These are phyloP conservation scores for Penicillium polonicum DNA, from an alignment of 2,329 filamentous ascomycete genomes.

Conservation along the genomic window DNA sequence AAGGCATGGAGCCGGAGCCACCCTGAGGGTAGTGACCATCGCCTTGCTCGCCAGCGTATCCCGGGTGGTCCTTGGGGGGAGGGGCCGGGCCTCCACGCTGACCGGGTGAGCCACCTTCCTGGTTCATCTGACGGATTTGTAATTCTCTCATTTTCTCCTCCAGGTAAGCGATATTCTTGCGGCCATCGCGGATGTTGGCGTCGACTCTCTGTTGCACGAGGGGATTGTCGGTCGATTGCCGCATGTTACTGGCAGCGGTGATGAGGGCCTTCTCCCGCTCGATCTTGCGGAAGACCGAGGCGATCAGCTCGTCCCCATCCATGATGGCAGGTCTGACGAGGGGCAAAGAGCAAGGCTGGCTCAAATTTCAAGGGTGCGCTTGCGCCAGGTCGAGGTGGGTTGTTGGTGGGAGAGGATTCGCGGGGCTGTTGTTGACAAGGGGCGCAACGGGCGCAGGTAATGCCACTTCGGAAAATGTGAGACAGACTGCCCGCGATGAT, in stretches of 20 bases:
- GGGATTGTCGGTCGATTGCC: constrained; percentile 91
- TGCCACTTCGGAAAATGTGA: constrained; percentile 30
- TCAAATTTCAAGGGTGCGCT: constrained; percentile 15
- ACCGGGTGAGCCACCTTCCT: constrained; percentile 49
- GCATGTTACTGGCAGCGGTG: constrained; percentile 90
- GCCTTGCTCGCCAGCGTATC: constrained; percentile 55
- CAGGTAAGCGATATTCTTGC: constrained; percentile 91
- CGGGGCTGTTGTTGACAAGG: constrained; percentile 31
- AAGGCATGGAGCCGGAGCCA: constrained; percentile 73
- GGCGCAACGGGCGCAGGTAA: constrained; percentile 23
- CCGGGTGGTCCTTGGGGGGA: constrained; percentile 70
- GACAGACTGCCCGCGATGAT: constrained; percentile 10
- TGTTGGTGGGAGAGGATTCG: constrained; percentile 25
- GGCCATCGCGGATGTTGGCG: constrained; percentile 88
- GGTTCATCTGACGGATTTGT: constrained; percentile 73
- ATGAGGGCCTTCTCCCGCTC: constrained; percentile 95
- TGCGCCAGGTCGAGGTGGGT: constrained; percentile 13
- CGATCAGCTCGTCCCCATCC: constrained; percentile 62
- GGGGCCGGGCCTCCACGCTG: constrained; percentile 52
- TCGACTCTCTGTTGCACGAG: constrained; percentile 87
- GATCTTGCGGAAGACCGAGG: constrained; percentile 93
- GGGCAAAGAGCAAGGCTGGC: constrained; percentile 12
- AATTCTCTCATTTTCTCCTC: constrained; percentile 88
- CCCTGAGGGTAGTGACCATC: constrained; percentile 57
- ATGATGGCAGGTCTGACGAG: constrained; percentile 45